Percentiles rank a stretch among this genome's conserved stretches.
These are phyloP conservation scores for Kurtzmaniella quercitrusa DNA, from an alignment of 1,139 yeast species.

Conservation along the genomic window DNA sequence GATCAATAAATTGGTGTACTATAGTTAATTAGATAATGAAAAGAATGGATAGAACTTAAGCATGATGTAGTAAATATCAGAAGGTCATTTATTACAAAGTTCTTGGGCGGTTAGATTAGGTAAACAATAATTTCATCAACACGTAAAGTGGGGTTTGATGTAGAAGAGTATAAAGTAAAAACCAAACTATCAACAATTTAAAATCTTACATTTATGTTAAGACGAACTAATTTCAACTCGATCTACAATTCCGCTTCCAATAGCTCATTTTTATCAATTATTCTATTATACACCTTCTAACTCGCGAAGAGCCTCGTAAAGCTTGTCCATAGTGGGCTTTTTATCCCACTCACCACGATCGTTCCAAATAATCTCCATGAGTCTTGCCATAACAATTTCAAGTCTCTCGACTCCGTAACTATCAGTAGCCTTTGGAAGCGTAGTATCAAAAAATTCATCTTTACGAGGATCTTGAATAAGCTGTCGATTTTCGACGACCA, in stretches of 20 bases:
- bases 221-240: too few species aligned
- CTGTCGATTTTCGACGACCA: constrained; percentile 10
- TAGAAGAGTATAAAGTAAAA: too few species aligned
- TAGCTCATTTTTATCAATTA: too few species aligned
- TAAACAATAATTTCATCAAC: too few species aligned
- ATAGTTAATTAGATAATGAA: not conserved
- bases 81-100: too few species aligned
- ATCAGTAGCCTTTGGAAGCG: constrained; percentile 37
- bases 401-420: constrained; percentile 62
- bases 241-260: too few species aligned
- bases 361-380: constrained; percentile 75
- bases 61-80: not conserved
- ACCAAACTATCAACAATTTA: not conserved
- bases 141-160: too few species aligned
- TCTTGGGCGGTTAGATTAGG: too few species aligned
- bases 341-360: constrained; percentile 69
- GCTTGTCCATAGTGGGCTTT: constrained; percentile 29
- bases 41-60: not conserved
- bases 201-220: too few species aligned
- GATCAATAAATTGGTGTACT: not conserved
- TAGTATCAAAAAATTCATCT: constrained; percentile 15
- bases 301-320: constrained; percentile 18
- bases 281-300: not conserved
- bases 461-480: constrained; percentile 15
- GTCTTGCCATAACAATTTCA: constrained; percentile 67